Percentiles rank a stretch among this genome's conserved stretches.
Evolutionary conservation across 2,329 filamentous ascomycete genomes (phyloP).

Genomic region (Cladosporium sp.): DNA sequence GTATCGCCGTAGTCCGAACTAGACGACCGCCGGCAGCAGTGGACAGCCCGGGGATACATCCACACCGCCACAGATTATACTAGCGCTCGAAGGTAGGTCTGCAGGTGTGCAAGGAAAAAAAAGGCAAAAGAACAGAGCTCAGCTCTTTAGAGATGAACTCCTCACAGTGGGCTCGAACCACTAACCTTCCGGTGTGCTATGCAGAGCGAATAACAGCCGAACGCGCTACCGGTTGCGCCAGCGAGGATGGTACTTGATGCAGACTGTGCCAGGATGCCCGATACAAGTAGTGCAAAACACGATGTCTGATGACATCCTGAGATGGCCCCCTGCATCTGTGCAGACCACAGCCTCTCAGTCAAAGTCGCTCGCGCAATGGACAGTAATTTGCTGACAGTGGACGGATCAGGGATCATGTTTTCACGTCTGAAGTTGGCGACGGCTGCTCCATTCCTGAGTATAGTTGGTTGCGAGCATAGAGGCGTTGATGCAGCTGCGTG

Average conservation of each 20-base stretch:
- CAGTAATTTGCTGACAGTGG: too few relatives aligned
- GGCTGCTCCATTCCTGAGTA: background rate
- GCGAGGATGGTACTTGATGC: slow-evolving; percentile 14
- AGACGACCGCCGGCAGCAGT: background rate
- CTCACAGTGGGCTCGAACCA: slow-evolving; percentile 17
- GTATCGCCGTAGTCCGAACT: background rate
- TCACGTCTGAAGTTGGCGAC: background rate
- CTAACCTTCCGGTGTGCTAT: slow-evolving; percentile 14
- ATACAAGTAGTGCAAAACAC: background rate
- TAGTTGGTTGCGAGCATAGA: background rate
- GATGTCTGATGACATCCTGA: background rate
- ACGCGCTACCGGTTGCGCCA: slow-evolving; percentile 18
- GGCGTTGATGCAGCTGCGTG: background rate
- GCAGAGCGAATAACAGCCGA: slow-evolving; percentile 13
- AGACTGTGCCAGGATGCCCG: accelerated
- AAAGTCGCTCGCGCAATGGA: too few relatives aligned
- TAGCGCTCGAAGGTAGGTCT: background rate
- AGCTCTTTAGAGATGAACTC: background rate
- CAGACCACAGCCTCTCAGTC: background rate
- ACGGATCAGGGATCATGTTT: too few relatives aligned
- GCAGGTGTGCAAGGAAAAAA: background rate
- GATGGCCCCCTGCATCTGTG: background rate
- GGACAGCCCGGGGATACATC: background rate
- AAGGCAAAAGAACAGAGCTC: background rate
- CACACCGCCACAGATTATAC: background rate